Base-by-base conservation (phyloP, 2,329 filamentous ascomycete species). In the Hymenoscyphus linearis region DNA sequence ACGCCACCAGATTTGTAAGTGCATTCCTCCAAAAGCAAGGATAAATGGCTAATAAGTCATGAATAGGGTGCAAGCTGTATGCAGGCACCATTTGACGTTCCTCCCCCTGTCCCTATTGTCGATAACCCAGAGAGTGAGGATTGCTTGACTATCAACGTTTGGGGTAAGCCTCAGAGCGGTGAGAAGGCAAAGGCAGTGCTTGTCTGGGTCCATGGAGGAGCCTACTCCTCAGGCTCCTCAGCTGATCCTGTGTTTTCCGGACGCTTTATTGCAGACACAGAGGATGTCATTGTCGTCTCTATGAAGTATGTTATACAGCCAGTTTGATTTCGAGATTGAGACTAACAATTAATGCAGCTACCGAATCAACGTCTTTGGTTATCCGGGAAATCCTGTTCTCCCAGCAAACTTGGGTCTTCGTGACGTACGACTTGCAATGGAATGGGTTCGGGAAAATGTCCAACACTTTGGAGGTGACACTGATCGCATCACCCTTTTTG, bases 401-500 rank as follows among this genome's bases (percentile, higher is more conserved):
- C 59, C 60, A 36, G 55, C 60, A 31, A 68, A 69, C 52, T 25
- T 67, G n/a, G 87, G 86, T 1, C 73, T 88, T 58, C 76, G 79
- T 62, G 86, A 88, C 68, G 85, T 88, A 73, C 78, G 82, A 63
- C 69, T 80, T 26, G 78, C 83, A 12, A 75, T 88, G 44, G 74
- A 77, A 62, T 88, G 85, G 85, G 79, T 87, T 34, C 76, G 77
- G 61, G 74, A 79, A 26, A 87, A 86, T 70, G 81, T 85, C 58
- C 78, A 71, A 2, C 73, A 72, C 9, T 86, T 88, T 71, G 85
- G 85, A 0, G 86, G 85, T 1, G 80, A 87, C 64, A 76, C 75
- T 1, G 69, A 72, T 2, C 79, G 82, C 58, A 77, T 88, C 37
- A 81, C 78, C 1, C 71, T 83, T 56, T 82, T 76, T 75, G 82